Percentiles rank a stretch among this genome's conserved stretches.
Evolutionary conservation across 352 stramenopile species (phyloP).

Genomic region (Globisporangium echinulatum): DNA sequence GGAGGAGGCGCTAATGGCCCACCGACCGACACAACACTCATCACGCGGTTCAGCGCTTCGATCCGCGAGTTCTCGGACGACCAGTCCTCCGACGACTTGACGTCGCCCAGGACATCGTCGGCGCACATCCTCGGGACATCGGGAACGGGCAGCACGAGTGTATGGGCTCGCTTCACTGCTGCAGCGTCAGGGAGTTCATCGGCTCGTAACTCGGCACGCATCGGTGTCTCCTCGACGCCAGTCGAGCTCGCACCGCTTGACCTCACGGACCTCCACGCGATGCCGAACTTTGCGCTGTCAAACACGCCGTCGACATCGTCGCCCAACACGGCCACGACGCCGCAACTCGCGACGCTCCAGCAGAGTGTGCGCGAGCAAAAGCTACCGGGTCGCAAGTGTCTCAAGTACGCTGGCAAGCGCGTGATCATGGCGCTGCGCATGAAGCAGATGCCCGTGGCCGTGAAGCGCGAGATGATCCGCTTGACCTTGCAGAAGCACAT

Average conservation of each 20-base stretch:
- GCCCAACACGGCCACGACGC: neutral
- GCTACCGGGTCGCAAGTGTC: conserved; percentile 17
- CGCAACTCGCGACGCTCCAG: neutral
- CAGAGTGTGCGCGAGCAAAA: neutral
- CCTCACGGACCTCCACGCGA: conserved; percentile 4
- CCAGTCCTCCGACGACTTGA: conserved; percentile 5
- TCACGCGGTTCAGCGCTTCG: conserved; percentile 9
- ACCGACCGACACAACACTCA: conserved; percentile 4
- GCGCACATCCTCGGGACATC: neutral
- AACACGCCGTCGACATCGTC: neutral
- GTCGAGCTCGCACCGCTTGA: conserved; percentile 9
- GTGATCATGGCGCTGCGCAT: conserved; percentile 66
- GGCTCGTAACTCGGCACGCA: neutral
- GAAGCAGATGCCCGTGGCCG: conserved; percentile 29
- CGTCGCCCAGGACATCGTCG: conserved; percentile 10
- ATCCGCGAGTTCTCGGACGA: conserved; percentile 10
- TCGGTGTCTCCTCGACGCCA: neutral
- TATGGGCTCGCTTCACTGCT: conserved; percentile 12
- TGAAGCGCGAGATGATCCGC: conserved; percentile 58
- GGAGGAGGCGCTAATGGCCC: too few species aligned
- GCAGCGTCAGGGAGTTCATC: neutral
- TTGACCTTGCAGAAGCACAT: conserved; percentile 36
- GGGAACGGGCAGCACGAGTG: neutral
- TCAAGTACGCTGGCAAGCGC: conserved; percentile 54
- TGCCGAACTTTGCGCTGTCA: neutral